Conservation (phyloP, 495 filamentous ascomycete species). For the Margaritispora aquatica region DNA sequence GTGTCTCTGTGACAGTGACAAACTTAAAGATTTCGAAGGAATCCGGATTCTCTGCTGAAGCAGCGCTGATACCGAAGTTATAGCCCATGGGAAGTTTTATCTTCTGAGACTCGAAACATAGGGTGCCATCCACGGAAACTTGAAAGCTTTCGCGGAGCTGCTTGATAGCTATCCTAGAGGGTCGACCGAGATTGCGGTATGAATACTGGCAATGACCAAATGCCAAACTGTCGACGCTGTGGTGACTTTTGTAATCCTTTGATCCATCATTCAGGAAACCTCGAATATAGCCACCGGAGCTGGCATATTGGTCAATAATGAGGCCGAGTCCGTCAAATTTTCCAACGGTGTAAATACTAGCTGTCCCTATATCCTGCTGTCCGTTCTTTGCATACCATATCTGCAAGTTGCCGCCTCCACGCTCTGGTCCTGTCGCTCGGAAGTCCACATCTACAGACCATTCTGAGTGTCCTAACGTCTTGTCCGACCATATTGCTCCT, state of each 20-base stretch:
- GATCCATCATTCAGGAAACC: conserved; percentile 93
- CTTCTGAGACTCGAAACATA: conserved; percentile 80
- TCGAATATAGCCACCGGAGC: conserved; percentile 70
- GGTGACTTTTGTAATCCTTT: conserved; percentile 71
- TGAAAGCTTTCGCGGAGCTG: conserved; percentile 56
- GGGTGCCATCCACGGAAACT: conserved; percentile 73
- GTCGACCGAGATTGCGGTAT: conserved; percentile 87
- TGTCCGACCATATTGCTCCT: conserved; percentile 75
- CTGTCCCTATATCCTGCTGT: conserved; percentile 52
- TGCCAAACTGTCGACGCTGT: conserved; percentile 74
- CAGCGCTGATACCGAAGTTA: conserved; percentile 80
- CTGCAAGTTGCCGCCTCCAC: conserved; percentile 83
- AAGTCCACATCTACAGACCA: conserved; percentile 86
- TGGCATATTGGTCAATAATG: conserved; percentile 82
- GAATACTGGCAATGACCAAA: conserved; percentile 90
- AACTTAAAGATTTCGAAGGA: conserved; percentile 93
- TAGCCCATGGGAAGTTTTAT: conserved; percentile 74
- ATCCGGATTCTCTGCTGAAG: conserved; percentile 84
- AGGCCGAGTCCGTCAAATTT: conserved; percentile 83
- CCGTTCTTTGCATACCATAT: conserved; percentile 85
- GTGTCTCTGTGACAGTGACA: conserved; percentile 50
- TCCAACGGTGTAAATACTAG: conserved; percentile 75
- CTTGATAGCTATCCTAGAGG: conserved; percentile 67
- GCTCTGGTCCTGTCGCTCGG: conserved; percentile 77
- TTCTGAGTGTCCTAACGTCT: conserved; percentile 48